Percentiles rank a stretch among this genome's conserved stretches.
Conservation (phyloP, 805 yeast genomes). For the Blastobotrys muscicola region DNA sequence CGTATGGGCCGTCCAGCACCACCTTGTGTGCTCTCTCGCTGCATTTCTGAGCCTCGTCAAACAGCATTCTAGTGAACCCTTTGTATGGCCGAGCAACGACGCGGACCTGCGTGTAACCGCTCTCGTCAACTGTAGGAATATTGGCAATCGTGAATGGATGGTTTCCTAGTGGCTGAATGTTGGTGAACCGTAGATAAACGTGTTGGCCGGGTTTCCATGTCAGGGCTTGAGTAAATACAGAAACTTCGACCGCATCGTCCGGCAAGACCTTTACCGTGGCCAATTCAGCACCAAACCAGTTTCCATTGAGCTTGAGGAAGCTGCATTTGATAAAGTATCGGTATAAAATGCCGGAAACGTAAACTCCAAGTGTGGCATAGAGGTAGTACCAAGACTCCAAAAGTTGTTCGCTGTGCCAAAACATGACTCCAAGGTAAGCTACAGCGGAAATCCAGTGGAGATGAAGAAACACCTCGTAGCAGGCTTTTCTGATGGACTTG, state of each 20-base stretch:
- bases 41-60: slow-evolving; percentile 3
- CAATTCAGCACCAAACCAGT: slow-evolving; percentile 11
- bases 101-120: slow-evolving; percentile 22
- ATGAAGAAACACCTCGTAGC: slow-evolving; percentile 13
- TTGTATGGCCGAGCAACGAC: slow-evolving; percentile 29
- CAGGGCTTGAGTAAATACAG: neutral
- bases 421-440: slow-evolving; percentile 12
- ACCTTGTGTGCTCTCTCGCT: slow-evolving; percentile 22
- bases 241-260: slow-evolving; percentile 4
- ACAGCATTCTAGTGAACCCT: slow-evolving; percentile 11
- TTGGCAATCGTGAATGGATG: slow-evolving; percentile 15
- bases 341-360: slow-evolving; percentile 8
- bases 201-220: slow-evolving; percentile 16
- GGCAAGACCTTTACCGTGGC: slow-evolving; percentile 4
- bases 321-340: slow-evolving; percentile 12
- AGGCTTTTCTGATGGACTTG: slow-evolving; percentile 8
- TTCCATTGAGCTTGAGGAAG: slow-evolving; percentile 8
- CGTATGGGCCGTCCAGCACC: slow-evolving; percentile 38
- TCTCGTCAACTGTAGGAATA: slow-evolving; percentile 6
- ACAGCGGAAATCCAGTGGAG: slow-evolving; percentile 16
- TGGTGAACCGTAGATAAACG: slow-evolving; percentile 11
- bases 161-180: slow-evolving; percentile 11
- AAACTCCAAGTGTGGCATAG: slow-evolving; percentile 10
- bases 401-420: slow-evolving; percentile 10
- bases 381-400: slow-evolving; percentile 13